Conservation (phyloP, 192 early-diverging fungal genomes). For the Coemansia sp. region DNA sequence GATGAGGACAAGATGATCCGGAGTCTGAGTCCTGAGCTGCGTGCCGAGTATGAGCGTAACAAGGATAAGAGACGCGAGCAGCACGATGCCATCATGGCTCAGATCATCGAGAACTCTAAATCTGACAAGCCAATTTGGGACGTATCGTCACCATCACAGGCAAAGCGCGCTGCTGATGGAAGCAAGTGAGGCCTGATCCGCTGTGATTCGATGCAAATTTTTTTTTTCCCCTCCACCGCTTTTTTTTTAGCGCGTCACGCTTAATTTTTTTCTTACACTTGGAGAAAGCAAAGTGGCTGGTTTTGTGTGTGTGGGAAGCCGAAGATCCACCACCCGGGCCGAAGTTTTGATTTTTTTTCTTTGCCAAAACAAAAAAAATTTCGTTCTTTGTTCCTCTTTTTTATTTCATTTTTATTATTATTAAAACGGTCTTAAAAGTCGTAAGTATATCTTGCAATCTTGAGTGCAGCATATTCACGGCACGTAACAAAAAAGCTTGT, state of each 20-base stretch:
- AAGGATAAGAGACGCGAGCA: conserved; percentile 36
- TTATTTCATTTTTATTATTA: not conserved
- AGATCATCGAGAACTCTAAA: conserved; percentile 48
- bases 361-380: not conserved
- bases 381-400: not conserved
- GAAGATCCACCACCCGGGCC: not conserved
- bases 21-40: conserved; percentile 42
- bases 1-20: conserved; percentile 39
- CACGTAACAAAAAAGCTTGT: too few relatives aligned
- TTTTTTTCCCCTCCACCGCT: not conserved
- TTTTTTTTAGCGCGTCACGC: not conserved
- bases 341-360: not conserved
- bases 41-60: conserved; percentile 45
- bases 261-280: not conserved
- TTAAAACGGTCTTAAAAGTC: not conserved
- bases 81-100: conserved; percentile 48
- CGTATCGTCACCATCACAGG: conserved; percentile 1
- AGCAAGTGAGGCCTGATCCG: not conserved
- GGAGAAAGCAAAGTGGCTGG: not conserved
- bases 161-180: not conserved
- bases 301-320: not conserved
- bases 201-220: not conserved
- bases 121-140: conserved; percentile 51
- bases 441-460: not conserved
- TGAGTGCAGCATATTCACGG: too few relatives aligned